These are phyloP conservation scores for Mycena sanguinolenta DNA, from an alignment of 768 basidiomycete species.

Conservation along the genomic window DNA sequence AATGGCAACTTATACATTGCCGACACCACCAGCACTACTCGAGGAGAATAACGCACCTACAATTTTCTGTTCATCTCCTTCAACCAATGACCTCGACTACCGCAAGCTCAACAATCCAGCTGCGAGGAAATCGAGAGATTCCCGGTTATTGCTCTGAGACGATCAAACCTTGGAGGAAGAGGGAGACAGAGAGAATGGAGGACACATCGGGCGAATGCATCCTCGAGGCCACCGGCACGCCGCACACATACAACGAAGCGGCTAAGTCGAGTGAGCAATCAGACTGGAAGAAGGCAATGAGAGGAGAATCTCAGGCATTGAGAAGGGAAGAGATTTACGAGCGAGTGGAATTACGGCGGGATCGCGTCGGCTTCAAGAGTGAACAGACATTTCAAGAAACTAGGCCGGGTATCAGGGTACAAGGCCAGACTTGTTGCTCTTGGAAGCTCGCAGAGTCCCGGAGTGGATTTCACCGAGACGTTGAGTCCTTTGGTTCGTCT, in stretches of 20 bases:
- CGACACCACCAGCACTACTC: too few species aligned
- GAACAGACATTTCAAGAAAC: slow-evolving; percentile 14
- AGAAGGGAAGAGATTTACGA: slow-evolving; percentile 17
- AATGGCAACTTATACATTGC: too few species aligned
- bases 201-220: neutral
- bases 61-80: too few species aligned
- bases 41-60: too few species aligned
- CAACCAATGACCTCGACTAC: too few species aligned
- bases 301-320: slow-evolving; percentile 21
- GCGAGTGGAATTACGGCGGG: slow-evolving; percentile 3
- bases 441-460: slow-evolving; percentile 26
- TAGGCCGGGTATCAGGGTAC: slow-evolving; percentile 4
- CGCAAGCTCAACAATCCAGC: too few species aligned
- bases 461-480: slow-evolving; percentile 10
- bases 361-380: neutral
- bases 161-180: too few species aligned
- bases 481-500: slow-evolving; percentile 19
- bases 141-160: too few species aligned
- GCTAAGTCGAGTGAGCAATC: slow-evolving; percentile 7
- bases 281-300: slow-evolving; percentile 29
- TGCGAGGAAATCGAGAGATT: too few species aligned
- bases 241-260: slow-evolving; percentile 12
- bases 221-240: neutral
- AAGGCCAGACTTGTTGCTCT: slow-evolving; percentile 26
- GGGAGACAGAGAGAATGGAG: slow-evolving; percentile 5